A percentile compares a stretch with the other conserved stretches of the same genome.
Conservation (phyloP, 73 alveolate genomes). For the Diophrys sp. region DNA sequence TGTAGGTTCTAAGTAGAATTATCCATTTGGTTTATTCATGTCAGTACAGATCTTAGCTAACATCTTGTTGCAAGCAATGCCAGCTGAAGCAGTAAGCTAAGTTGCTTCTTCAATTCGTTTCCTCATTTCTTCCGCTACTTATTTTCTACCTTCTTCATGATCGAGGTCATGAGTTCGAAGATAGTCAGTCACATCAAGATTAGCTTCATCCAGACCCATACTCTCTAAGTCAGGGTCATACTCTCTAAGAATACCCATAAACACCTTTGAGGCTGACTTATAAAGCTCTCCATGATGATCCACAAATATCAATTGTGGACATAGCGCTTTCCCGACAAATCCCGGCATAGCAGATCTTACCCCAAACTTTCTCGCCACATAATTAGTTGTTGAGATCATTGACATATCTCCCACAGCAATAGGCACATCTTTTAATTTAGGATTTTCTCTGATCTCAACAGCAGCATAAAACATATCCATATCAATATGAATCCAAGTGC, state of each 20-base stretch:
- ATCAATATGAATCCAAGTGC: constrained; percentile 96
- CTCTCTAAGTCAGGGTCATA: constrained; percentile 68
- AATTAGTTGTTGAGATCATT: constrained; percentile 96
- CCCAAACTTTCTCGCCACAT: constrained; percentile 95
- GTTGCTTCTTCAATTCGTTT: constrained; percentile 55
- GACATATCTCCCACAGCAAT: constrained; percentile 96
- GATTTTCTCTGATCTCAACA: constrained; percentile 95
- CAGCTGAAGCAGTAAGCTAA: constrained; percentile 67
- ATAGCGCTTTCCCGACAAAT: constrained; percentile 93
- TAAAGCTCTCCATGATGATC: constrained; percentile 23
- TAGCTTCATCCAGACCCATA: constrained; percentile 80
- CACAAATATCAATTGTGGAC: constrained; percentile 34
- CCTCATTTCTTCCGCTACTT: constrained; percentile 65
- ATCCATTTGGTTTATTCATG: constrained; percentile 98
- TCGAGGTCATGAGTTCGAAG: constrained; percentile 45
- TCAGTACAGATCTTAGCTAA: constrained; percentile 84
- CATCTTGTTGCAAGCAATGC: constrained; percentile 82
- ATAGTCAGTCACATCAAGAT: constrained; percentile 72
- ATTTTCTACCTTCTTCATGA: constrained; percentile 61
- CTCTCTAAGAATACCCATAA: constrained; percentile 30
- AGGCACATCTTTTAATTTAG: constrained; percentile 93
- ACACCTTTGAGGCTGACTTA: constrained; percentile 16
- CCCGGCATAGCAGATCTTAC: constrained; percentile 99
- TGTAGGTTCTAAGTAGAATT: constrained; percentile 68
- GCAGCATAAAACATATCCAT: constrained; percentile 99